Evolutionary conservation across 768 basidiomycete species (phyloP), one percentile per base, ranked within the genome.

Genomic region (Galerina sulciceps): DNA sequence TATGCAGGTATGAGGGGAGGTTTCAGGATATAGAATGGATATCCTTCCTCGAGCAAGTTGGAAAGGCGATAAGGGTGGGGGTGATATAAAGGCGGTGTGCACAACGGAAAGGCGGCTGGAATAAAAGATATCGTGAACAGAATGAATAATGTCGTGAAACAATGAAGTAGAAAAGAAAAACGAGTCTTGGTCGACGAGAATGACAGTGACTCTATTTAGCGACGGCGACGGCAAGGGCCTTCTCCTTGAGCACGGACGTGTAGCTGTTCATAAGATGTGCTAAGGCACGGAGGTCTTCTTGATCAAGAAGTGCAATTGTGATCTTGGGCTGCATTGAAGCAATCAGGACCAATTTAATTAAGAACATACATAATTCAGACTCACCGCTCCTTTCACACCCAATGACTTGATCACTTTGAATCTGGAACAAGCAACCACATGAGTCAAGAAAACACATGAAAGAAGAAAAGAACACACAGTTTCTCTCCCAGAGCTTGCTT

Each of bases 191-290:
- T 14, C 11, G 45, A 17, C 15, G n/a, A 20, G 26, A 31, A 26
- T 44, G n/a, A 20, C 45, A 10, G 1, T 42, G 18, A 36, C 50
- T 50, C 69, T 69, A 74, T 62, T 76, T 77, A 57, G 64, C 53
- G n/a, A 61, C n/a, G 18, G 63, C 64, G 22, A 77, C 56, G 11
- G 72, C 64, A 18, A 77, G 66, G 1, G 78, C 86, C 75, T 94
- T 94, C 71, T 93, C 91, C 75, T 90, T 94, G 58, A 95, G 79
- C 2, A 94, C 82, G 8, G 84, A 75, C 10, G 91, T 90, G 71
- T 92, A 94, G 69, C 91, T 91, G 71, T 93, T 91, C 87, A 93
- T 88, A 42, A 96, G 81, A 70, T 93, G 91, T 6, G 91, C 89
- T 46, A 96, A 81, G 4, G 92, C 79, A 42, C 89, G 85, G 20